Percentiles rank a stretch among this genome's conserved stretches.
Conservation (phyloP, 345 rosid species). For the Arabidopsis suecica region DNA sequence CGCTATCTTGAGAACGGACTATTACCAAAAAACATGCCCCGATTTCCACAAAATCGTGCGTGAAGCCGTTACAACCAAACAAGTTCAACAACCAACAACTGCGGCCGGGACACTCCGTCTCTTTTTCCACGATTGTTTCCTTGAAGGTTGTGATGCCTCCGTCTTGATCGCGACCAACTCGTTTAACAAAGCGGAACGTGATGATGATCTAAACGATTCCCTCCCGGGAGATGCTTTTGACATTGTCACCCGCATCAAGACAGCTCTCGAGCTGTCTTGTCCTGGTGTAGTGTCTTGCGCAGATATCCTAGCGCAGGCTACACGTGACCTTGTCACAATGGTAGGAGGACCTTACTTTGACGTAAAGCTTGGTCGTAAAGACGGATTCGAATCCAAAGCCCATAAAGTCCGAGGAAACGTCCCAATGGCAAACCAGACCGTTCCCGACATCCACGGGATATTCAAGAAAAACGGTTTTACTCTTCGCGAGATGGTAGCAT, state of each 20-base stretch:
- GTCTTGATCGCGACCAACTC: constrained; percentile 57
- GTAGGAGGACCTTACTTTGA: constrained; percentile 63
- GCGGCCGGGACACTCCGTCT: constrained; percentile 64
- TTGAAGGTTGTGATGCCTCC: constrained; percentile 69
- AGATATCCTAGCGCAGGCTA: constrained; percentile 56
- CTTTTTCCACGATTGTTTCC: constrained; percentile 67
- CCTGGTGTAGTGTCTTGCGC: constrained; percentile 68
- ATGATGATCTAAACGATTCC: constrained; percentile 52
- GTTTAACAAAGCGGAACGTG: constrained; percentile 63
- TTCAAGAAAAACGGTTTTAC: constrained; percentile 56
- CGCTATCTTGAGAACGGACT: constrained; percentile 46
- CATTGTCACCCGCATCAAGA: constrained; percentile 52
- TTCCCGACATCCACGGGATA: constrained; percentile 46
- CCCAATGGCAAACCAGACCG: constrained; percentile 49
- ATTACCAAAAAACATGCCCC: constrained; percentile 63
- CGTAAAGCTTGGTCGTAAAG: constrained; percentile 60
- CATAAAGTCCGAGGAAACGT: constrained; percentile 44
- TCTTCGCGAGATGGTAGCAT: constrained; percentile 56
- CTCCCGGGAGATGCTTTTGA: constrained; percentile 71
- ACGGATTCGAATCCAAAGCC: constrained; percentile 55
- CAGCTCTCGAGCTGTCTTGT: constrained; percentile 58
- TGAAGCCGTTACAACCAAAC: constrained; percentile 45
- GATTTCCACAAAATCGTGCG: constrained; percentile 53
- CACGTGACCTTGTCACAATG: constrained; percentile 66
- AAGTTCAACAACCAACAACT: constrained; percentile 55